Percentiles rank a stretch among this genome's conserved stretches.
These are phyloP conservation scores for Takashimella koratensis DNA, from an alignment of 1,284 basidiomycete genomes.

Conservation along the genomic window DNA sequence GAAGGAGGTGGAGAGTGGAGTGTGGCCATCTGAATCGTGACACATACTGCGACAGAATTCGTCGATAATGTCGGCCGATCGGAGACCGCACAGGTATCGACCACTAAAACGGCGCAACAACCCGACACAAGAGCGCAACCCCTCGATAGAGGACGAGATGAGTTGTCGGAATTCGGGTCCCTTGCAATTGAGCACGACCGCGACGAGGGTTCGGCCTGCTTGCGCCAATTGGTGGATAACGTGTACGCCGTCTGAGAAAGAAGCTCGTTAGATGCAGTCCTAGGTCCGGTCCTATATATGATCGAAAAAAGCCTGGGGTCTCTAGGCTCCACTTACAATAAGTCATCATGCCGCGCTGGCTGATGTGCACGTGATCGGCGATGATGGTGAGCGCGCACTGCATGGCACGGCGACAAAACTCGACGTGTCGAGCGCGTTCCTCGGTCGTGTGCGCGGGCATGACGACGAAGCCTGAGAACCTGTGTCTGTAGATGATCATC, in stretches of 20 bases:
- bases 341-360: conserved; percentile 77
- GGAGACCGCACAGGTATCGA: conserved; percentile 66
- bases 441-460: conserved; percentile 46
- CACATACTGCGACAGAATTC: conserved; percentile 82
- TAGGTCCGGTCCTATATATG: too few relatives aligned
- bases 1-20: too few relatives aligned
- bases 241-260: conserved; percentile 70
- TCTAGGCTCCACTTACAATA: conserved; percentile 62
- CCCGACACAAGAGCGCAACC: conserved; percentile 75
- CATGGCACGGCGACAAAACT: conserved; percentile 56
- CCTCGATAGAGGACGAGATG: conserved; percentile 74
- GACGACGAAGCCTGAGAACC: conserved; percentile 50
- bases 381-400: conserved; percentile 61
- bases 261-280: too few relatives aligned
- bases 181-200: conserved; percentile 66
- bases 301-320: not conserved
- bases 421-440: conserved; percentile 45
- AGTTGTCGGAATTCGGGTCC: conserved; percentile 56
- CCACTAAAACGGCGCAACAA: conserved; percentile 57
- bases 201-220: conserved; percentile 81
- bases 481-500: conserved; percentile 56
- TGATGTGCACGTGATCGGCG: conserved; percentile 71
- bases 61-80: conserved; percentile 84
- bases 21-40: too few relatives aligned
- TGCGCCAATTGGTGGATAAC: conserved; percentile 89